Evolutionary conservation across 495 filamentous ascomycete genomes (phyloP).

Genomic region (Schizothecium vesticola): DNA sequence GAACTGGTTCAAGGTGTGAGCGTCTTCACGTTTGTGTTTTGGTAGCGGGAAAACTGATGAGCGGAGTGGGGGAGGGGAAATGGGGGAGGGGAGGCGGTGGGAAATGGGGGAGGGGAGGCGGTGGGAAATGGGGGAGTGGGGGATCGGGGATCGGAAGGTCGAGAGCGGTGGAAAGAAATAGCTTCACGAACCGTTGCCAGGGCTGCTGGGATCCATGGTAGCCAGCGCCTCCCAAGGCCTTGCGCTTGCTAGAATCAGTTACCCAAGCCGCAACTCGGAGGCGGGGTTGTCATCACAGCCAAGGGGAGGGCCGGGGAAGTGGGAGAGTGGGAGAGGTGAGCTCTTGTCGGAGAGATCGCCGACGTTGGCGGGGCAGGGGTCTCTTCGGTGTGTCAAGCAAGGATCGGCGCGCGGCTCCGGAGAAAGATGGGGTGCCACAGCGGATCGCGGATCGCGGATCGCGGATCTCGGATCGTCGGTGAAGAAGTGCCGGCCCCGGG

Average conservation of each 20-base stretch:
- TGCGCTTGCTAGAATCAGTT: constrained; percentile 9
- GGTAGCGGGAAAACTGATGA: not conserved
- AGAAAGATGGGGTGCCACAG: not conserved
- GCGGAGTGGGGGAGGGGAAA: not conserved
- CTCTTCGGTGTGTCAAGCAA: not conserved
- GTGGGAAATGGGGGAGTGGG: not conserved
- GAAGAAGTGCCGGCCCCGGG: not conserved
- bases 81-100: not conserved
- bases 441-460: not conserved
- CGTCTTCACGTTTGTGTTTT: not conserved
- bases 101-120: not conserved
- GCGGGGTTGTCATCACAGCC: not conserved
- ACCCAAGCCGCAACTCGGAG: not conserved
- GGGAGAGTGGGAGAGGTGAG: not conserved
- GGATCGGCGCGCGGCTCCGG: not conserved
- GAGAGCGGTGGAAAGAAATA: not conserved
- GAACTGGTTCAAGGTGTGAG: not conserved
- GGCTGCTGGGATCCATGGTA: constrained; percentile 11
- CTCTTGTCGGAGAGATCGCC: not conserved
- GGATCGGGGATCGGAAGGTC: not conserved
- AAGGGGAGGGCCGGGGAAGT: not conserved
- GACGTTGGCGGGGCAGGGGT: not conserved
- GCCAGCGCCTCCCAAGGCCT: constrained; percentile 3
- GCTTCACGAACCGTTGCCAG: constrained; percentile 13
- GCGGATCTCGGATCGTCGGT: not conserved